A percentile compares a stretch with the other conserved stretches of the same genome.
Evolutionary conservation across 768 basidiomycete genomes (phyloP).

Genomic region (Trametes maxima): DNA sequence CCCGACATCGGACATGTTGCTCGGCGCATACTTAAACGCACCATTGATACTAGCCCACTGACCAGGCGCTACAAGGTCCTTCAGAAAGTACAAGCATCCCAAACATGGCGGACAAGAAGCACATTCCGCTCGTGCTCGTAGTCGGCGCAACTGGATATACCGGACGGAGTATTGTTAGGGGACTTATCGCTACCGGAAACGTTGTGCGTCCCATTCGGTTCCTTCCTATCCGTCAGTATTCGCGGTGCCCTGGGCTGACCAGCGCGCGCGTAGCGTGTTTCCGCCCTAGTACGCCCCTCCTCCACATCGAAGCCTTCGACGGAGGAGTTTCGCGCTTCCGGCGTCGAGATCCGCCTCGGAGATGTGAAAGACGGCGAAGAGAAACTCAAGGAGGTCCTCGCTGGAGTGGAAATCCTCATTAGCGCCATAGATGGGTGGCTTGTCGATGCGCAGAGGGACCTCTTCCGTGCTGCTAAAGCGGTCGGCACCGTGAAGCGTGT

Average conservation of each 20-base stretch:
- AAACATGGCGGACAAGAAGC: background rate
- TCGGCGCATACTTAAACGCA: no score
- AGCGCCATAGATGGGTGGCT: slow-evolving; percentile 11
- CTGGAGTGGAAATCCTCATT: slow-evolving; percentile 24
- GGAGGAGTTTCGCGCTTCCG: slow-evolving; percentile 14
- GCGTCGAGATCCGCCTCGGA: slow-evolving; percentile 25
- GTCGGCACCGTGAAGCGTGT: slow-evolving; percentile 26
- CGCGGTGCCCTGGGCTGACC: no score
- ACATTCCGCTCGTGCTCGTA: slow-evolving; percentile 27
- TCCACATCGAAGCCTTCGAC: slow-evolving; percentile 24
- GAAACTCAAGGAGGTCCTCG: slow-evolving; percentile 21
- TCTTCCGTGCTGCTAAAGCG: slow-evolving; percentile 27
- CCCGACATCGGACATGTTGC: no score
- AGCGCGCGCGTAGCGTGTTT: background rate
- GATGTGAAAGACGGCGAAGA: slow-evolving; percentile 19
- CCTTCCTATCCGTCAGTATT: background rate
- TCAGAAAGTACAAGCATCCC: background rate
- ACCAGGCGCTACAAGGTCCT: background rate
- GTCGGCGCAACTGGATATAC: slow-evolving; percentile 29
- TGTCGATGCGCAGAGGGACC: slow-evolving; percentile 19
- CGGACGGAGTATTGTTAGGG: slow-evolving; percentile 22
- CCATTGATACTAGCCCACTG: no score
- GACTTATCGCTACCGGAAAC: slow-evolving; percentile 17
- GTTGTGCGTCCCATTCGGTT: slow-evolving; percentile 20
- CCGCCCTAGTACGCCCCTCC: slow-evolving; percentile 15